A percentile compares a stretch with the other conserved stretches of the same genome.
These are phyloP conservation scores for Aspergillus cejpii DNA, from an alignment of 2,329 filamentous ascomycete genomes.

Conservation along the genomic window DNA sequence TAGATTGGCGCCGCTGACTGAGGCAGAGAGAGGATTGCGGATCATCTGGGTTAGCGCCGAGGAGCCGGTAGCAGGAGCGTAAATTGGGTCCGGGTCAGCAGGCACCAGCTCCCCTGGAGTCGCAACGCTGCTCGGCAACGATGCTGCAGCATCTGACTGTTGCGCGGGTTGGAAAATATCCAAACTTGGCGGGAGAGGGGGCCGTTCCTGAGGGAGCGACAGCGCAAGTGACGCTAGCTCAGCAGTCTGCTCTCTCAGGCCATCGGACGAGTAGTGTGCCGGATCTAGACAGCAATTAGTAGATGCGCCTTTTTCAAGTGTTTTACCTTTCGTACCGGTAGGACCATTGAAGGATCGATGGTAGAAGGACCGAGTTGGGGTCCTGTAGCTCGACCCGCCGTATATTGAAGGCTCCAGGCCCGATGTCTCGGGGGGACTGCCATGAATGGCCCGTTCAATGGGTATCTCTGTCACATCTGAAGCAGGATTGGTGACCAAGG, in stretches of 20 bases:
- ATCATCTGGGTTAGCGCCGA: conserved; percentile 50
- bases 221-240: conserved; percentile 79
- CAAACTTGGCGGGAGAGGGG: conserved; percentile 24
- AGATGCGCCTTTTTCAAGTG: conserved; percentile 2
- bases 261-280: conserved; percentile 64
- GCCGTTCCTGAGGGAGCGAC: conserved; percentile 38
- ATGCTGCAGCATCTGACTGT: conserved; percentile 14
- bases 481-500: conserved; percentile 19
- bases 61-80: conserved; percentile 28
- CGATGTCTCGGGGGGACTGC: conserved; percentile 22
- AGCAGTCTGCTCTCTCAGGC: conserved; percentile 77
- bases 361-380: conserved; percentile 42
- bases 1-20: too few relatives aligned
- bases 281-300: conserved; percentile 50
- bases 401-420: conserved; percentile 26
- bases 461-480: conserved; percentile 18
- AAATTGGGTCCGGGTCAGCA: conserved; percentile 13
- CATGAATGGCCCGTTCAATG: conserved; percentile 26
- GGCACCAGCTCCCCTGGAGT: conserved; percentile 7
- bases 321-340: conserved; percentile 27
- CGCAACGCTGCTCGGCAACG: conserved; percentile 18
- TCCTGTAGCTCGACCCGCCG: conserved; percentile 32
- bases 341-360: conserved; percentile 41
- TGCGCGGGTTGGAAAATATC: conserved; percentile 24
- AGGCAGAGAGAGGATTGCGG: conserved; percentile 34